Base-by-base conservation (phyloP, 106 monocot genomes). In the Allium cepa region DNA sequence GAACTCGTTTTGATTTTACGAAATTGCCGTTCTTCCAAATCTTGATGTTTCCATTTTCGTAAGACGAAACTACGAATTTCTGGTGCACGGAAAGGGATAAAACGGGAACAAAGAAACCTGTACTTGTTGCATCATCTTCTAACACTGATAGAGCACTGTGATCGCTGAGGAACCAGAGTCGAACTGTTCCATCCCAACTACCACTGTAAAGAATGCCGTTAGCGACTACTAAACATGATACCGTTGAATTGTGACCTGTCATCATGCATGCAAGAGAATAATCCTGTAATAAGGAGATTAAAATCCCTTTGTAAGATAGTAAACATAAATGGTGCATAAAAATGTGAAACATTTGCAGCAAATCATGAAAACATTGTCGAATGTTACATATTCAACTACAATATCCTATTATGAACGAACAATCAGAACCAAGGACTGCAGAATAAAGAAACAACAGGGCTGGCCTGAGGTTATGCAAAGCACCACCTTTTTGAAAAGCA, bases 121-220 rank as follows among this genome's bases (percentile, higher is more conserved):
- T 26, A 66, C 36, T 36, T 36, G 36, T 36, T 36, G 71, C 11
- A n/a, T 78, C 83, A 73, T 82, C 74, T n/a, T 66, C 73, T 66
- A 99, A 69, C 68, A 85, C 75, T 46, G 83, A 73, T 64, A 99
- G 73, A 65, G 82, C 80, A 56, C 67, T 83, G 69, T 93, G 84
- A 74, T 87, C 99, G 76, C 64, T 74, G 58, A 99, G 80, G 77
- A 84, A 90, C 99, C 99, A 99, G 17, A 90, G 69, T 7, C 99
- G 78, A 57, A 99, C 60, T 5, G 79, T 87, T 60, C 99, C 99
- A 79, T 99, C 99, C 93, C 99, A 93, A 77, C 99, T 93, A 59
- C 99, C 90, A 81, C 99, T 99, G 69, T 90, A 99, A 36, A 99
- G 81, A 77, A 93, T 67, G 17, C 87, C 90, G 77, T 85, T 70